Evolutionary conservation across 306 rosid genomes (phyloP).

Genomic region (Cyamopsis tetragonoloba): DNA sequence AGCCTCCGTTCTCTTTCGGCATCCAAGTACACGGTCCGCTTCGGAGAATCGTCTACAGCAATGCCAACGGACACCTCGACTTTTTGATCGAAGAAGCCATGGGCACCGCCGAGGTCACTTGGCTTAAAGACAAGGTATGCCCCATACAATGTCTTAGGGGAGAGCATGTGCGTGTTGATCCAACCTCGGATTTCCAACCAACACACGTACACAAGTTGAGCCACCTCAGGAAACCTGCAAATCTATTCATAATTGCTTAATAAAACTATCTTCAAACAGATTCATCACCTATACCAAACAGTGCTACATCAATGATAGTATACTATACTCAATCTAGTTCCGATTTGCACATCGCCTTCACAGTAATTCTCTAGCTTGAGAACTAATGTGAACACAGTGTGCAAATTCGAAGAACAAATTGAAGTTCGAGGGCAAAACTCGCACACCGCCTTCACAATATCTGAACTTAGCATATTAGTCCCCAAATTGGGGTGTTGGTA

Average conservation of each 20-base stretch:
- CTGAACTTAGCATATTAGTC: too few species aligned
- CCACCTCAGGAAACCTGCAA: slow-evolving; percentile 66
- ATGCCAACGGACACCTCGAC: slow-evolving; percentile 46
- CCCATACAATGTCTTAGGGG: slow-evolving; percentile 52
- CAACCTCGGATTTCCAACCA: slow-evolving; percentile 75
- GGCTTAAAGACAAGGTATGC: slow-evolving; percentile 70
- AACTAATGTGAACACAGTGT: too few species aligned
- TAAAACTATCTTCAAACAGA: background rate
- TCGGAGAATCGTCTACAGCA: slow-evolving; percentile 27
- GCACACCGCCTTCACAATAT: too few species aligned
- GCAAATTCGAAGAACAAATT: too few species aligned
- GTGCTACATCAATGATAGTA: too few species aligned
- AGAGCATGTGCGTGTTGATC: slow-evolving; percentile 47
- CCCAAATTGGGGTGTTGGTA: too few species aligned
- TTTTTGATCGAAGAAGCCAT: slow-evolving; percentile 52
- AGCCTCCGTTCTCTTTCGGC: slow-evolving; percentile 26
- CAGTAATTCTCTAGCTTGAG: too few species aligned
- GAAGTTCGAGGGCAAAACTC: too few species aligned
- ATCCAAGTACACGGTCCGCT: slow-evolving; percentile 43
- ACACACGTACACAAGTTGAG: slow-evolving; percentile 60
- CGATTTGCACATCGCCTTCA: too few species aligned
- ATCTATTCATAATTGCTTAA: background rate
- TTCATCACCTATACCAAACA: too few species aligned
- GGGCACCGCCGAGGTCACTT: slow-evolving; percentile 11
- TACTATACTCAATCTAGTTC: too few species aligned